Evolutionary conservation across 2,329 filamentous ascomycete species (phyloP).

Genomic region (Claviceps sp.): DNA sequence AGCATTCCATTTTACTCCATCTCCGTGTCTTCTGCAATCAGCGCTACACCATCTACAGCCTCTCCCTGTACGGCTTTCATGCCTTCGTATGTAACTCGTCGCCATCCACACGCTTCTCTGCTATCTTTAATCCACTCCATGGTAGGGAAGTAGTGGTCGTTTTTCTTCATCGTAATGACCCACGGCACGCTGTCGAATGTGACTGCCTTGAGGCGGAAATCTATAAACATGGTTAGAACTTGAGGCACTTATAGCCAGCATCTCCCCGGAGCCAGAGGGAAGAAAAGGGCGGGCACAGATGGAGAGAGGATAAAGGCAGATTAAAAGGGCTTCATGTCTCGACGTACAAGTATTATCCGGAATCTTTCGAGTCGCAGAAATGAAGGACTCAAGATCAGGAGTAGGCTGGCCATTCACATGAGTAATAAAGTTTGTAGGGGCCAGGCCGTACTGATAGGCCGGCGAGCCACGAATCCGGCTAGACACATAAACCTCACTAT

Average conservation of each 20-base stretch:
- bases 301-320: neutral
- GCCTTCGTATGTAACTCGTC: constrained; percentile 47
- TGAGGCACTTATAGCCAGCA: no score
- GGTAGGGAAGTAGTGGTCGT: constrained; percentile 83
- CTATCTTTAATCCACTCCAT: constrained; percentile 56
- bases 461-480: constrained; percentile 73
- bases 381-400: constrained; percentile 66
- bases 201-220: constrained; percentile 93
- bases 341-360: constrained; percentile 79
- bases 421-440: constrained; percentile 94
- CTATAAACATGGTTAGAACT: constrained; percentile 21
- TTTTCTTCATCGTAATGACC: constrained; percentile 99
- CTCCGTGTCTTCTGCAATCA: constrained; percentile 28
- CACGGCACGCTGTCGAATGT: constrained; percentile 97
- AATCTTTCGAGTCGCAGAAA: constrained; percentile 71
- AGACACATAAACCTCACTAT: constrained; percentile 92
- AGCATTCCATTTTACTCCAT: constrained; percentile 20
- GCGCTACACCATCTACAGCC: constrained; percentile 33
- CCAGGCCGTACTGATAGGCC: constrained; percentile 78
- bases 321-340: neutral
- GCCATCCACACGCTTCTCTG: constrained; percentile 47
- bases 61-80: constrained; percentile 40
- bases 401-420: constrained; percentile 86
- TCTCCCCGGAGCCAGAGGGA: no score
- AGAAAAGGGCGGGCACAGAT: neutral